Percentiles rank a stretch among this genome's conserved stretches.
These are phyloP conservation scores for Coprinopsis sp. DNA, from an alignment of 768 basidiomycete genomes.

Conservation along the genomic window DNA sequence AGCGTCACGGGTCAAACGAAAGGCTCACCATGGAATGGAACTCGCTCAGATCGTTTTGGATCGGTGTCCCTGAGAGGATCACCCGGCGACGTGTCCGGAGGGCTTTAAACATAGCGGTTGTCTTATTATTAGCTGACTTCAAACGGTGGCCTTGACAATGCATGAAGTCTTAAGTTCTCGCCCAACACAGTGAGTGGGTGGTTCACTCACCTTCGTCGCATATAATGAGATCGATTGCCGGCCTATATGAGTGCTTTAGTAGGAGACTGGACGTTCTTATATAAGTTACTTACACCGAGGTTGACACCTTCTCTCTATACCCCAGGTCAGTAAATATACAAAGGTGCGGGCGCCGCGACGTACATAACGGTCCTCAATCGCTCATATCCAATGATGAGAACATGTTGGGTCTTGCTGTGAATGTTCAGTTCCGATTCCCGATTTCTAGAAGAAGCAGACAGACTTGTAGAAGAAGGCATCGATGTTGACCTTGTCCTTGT, in stretches of 20 bases:
- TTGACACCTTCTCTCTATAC: constrained; percentile 21
- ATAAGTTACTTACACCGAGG: constrained; percentile 17
- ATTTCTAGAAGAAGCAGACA: not conserved
- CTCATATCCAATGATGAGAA: constrained; percentile 94
- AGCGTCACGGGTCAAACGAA: not conserved
- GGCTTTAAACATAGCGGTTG: constrained; percentile 77
- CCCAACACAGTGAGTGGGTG: not conserved
- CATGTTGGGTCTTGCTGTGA: constrained; percentile 67
- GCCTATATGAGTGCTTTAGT: constrained; percentile 39
- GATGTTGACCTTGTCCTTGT: constrained; percentile 46
- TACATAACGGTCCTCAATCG: constrained; percentile 80
- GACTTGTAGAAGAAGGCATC: constrained; percentile 74
- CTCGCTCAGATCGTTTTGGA: constrained; percentile 94
- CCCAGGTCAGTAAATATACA: not conserved
- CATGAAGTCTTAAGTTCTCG: not conserved
- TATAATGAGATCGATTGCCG: constrained; percentile 87
- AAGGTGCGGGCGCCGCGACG: constrained; percentile 20
- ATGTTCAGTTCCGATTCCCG: not conserved
- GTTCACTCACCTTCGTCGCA: constrained; percentile 78
- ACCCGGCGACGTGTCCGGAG: constrained; percentile 73
- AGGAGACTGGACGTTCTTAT: not conserved
- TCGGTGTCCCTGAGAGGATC: constrained; percentile 93
- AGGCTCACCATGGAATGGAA: constrained; percentile 87
- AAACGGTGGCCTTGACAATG: constrained; percentile 64
- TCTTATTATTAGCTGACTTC: constrained; percentile 90